Conservation (phyloP, 257 asterid species). For the Euphrasia confusa region DNA sequence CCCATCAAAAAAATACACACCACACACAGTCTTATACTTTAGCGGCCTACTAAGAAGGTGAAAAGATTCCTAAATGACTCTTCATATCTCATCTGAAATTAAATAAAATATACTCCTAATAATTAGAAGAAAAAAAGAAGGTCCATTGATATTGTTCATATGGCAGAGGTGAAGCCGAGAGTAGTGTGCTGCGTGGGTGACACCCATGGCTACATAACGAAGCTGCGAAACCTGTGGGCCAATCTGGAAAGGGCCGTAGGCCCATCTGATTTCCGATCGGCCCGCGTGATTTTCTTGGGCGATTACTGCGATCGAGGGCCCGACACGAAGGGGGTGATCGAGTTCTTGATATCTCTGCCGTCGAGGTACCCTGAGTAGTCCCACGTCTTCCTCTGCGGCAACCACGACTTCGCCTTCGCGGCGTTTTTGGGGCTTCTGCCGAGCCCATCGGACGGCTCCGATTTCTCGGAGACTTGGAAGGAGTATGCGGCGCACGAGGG, state of each 20-base stretch:
- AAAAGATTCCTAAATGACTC: too few species aligned
- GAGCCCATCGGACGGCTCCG: conserved; percentile 64
- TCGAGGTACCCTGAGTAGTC: conserved; percentile 71
- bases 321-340: conserved; percentile 51
- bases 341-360: conserved; percentile 71
- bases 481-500: conserved; percentile 70
- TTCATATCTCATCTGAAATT: background rate
- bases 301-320: conserved; percentile 94
- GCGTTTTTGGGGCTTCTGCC: conserved; percentile 89
- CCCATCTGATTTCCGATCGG: conserved; percentile 63
- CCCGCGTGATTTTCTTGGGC: conserved; percentile 77
- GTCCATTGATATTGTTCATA: background rate
- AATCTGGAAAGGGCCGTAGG: conserved; percentile 56
- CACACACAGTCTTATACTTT: background rate
- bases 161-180: conserved; percentile 36
- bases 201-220: conserved; percentile 64
- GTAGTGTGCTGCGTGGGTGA: conserved; percentile 76
- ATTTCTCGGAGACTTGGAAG: conserved; percentile 76
- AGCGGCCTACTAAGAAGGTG: too few species aligned
- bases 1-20: too few species aligned
- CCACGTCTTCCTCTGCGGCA: conserved; percentile 82
- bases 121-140: background rate
- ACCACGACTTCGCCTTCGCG: conserved; percentile 79
- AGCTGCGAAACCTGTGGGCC: conserved; percentile 71
- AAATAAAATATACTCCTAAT: background rate